These are phyloP conservation scores for Dacryopinax spathularia DNA, from an alignment of 768 basidiomycete species.

Conservation along the genomic window DNA sequence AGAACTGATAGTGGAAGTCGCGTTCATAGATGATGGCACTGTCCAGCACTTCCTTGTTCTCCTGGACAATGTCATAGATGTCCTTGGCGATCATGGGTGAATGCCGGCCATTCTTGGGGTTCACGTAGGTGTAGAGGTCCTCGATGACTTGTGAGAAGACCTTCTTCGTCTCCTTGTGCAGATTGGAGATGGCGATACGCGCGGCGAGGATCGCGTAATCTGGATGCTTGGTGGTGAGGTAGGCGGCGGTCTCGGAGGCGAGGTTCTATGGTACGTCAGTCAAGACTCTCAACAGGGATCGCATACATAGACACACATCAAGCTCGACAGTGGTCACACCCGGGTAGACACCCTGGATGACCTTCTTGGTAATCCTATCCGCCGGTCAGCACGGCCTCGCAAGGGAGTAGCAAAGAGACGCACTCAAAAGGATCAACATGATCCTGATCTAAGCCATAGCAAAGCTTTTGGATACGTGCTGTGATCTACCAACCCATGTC, in stretches of 20 bases:
- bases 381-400: not conserved
- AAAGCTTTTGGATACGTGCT: slow-evolving; percentile 72
- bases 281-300: not conserved
- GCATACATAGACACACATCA: slow-evolving; percentile 45
- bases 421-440: slow-evolving; percentile 90
- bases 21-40: slow-evolving; percentile 96
- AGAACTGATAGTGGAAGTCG: slow-evolving; percentile 95
- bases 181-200: slow-evolving; percentile 93
- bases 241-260: slow-evolving; percentile 93
- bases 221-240: slow-evolving; percentile 90
- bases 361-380: slow-evolving; percentile 76
- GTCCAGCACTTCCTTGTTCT: slow-evolving; percentile 69
- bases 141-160: slow-evolving; percentile 83
- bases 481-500: slow-evolving; percentile 47
- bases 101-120: slow-evolving; percentile 81
- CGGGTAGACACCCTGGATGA: slow-evolving; percentile 82
- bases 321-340: slow-evolving; percentile 96
- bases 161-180: slow-evolving; percentile 99
- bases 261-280: slow-evolving; percentile 55
- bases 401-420: slow-evolving; percentile 18
- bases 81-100: slow-evolving; percentile 86
- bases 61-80: slow-evolving; percentile 67
- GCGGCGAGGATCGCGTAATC: slow-evolving; percentile 98
- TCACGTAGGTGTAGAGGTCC: slow-evolving; percentile 87
- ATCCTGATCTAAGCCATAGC: slow-evolving; percentile 86